Evolutionary conservation across 2,329 filamentous ascomycete species (phyloP).

Genomic region (Colletotrichum shisoi): DNA sequence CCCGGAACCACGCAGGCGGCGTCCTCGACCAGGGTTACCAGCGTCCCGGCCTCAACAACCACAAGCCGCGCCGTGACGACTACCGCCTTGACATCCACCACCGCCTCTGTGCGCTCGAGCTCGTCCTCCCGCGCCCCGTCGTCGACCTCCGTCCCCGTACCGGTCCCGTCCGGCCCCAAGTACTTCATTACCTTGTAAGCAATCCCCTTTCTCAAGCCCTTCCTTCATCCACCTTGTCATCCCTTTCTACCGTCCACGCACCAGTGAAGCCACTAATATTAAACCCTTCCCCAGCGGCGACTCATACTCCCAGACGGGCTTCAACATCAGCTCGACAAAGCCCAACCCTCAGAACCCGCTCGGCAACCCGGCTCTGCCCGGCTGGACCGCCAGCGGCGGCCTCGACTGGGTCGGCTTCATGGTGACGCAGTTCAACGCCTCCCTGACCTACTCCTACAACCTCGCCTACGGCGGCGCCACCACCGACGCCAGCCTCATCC

Average conservation of each 20-base stretch:
- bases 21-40: slow-evolving; percentile 11
- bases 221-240: not conserved
- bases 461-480: slow-evolving; percentile 61
- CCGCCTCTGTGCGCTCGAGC: slow-evolving; percentile 16
- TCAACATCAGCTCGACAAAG: slow-evolving; percentile 58
- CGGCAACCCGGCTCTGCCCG: slow-evolving; percentile 65
- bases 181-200: slow-evolving; percentile 55
- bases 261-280: not conserved
- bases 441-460: slow-evolving; percentile 57
- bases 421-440: slow-evolving; percentile 53
- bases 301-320: slow-evolving; percentile 67
- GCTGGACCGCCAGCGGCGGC: slow-evolving; percentile 57
- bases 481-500: slow-evolving; percentile 58
- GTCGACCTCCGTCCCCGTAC: slow-evolving; percentile 5
- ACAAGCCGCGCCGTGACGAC: slow-evolving; percentile 21
- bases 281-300: slow-evolving; percentile 56
- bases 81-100: slow-evolving; percentile 11
- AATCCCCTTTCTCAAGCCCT: not conserved
- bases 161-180: slow-evolving; percentile 38
- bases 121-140: slow-evolving; percentile 9
- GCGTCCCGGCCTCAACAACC: slow-evolving; percentile 23
- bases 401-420: slow-evolving; percentile 60
- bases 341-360: slow-evolving; percentile 64
- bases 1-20: slow-evolving; percentile 26
- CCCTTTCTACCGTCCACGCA: not conserved